Base-by-base conservation (phyloP, 331 rosid species). In the Quercus tomentella region DNA sequence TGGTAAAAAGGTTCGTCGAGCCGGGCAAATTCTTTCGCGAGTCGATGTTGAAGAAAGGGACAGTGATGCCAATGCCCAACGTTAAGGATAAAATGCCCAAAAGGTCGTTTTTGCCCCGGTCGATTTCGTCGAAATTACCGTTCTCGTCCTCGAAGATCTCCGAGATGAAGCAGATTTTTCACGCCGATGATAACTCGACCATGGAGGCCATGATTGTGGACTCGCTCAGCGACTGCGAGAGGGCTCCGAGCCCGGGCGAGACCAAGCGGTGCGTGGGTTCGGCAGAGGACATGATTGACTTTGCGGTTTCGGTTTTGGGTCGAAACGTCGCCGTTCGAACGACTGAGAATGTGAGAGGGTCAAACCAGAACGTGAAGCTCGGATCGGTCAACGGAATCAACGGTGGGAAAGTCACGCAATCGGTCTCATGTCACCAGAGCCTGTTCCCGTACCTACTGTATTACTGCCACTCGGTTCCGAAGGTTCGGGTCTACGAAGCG, bases 381-480 rank as follows among this genome's bases (percentile, higher is more conserved):
- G 97, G 97, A 54, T 57, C 76, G 21, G 92, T 96, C 72, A 72
- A 15, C 0, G 94, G 93, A 6, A 88, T 96, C 49, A 88, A 96
- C 83, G 97, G 94, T 56, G 99, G 98, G 0, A 87, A 77, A 74
- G 86, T 92, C 66, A 96, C 99, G 28, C 86, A 87, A 37, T 96
- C 99, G 0, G 99, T 96, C 8, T 96, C 99, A 1, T 96, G 99
- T 82, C 99, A 96, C 22, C 99, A 96, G 90, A 96, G 97, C 43
- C 15, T 96, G 76, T 96, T 89, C 56, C 98, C 99, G 7, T 96
- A 93, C 83, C 74, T 96, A 3, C 92, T 96, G 5, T 96, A 96
- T 10, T 96, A 96, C 77, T 96, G 99, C 69, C 99, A 96, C 84
- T 92, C 99, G 0, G 97, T 96, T 5, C 99, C 99, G 2, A 96